Percentiles rank a stretch among this genome's conserved stretches.
Conservation (phyloP, 768 basidiomycete genomes). For the Lentinus tigrinus region DNA sequence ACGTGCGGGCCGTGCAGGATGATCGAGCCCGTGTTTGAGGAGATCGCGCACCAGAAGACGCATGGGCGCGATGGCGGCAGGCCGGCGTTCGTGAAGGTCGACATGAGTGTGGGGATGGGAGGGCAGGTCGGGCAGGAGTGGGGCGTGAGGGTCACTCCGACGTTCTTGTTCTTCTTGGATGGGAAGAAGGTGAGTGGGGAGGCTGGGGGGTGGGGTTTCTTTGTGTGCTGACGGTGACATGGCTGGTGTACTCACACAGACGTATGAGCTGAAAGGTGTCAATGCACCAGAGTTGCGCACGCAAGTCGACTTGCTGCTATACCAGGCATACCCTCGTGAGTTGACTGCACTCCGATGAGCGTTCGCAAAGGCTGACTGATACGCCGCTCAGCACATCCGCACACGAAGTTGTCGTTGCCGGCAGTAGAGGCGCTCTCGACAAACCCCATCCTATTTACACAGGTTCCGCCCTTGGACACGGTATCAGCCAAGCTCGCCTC, state of each 20-base stretch:
- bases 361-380: not conserved
- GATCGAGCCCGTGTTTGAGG: constrained; percentile 83
- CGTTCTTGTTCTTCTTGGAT: constrained; percentile 84
- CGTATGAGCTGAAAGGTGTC: constrained; percentile 70
- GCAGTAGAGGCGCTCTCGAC: constrained; percentile 62
- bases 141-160: constrained; percentile 77
- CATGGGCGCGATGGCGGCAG: constrained; percentile 32
- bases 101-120: constrained; percentile 71
- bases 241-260: constrained; percentile 39
- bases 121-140: constrained; percentile 57
- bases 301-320: constrained; percentile 73
- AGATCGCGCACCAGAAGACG: constrained; percentile 64
- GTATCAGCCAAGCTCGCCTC: constrained; percentile 59
- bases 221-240: not conserved
- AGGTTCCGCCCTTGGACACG: constrained; percentile 66
- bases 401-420: constrained; percentile 58
- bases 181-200: constrained; percentile 57
- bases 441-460: constrained; percentile 72
- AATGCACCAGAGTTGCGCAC: constrained; percentile 66
- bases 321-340: constrained; percentile 79
- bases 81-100: constrained; percentile 82
- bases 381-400: constrained; percentile 65
- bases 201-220: too few relatives aligned
- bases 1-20: constrained; percentile 78
- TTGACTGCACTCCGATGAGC: constrained; percentile 13